Conservation (phyloP, 306 rosid genomes). For the Lathyrus aphaca region DNA sequence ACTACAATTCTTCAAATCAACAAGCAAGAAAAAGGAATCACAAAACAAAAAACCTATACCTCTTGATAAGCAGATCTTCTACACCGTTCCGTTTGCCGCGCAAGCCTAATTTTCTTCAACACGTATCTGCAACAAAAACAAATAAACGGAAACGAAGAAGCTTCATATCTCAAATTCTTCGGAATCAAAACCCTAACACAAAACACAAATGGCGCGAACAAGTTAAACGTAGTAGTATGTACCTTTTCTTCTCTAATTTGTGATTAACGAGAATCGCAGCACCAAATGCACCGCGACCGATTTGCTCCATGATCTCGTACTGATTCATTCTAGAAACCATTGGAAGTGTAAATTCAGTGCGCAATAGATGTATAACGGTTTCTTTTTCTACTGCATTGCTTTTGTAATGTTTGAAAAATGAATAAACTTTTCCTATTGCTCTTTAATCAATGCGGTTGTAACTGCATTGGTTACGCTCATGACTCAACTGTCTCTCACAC, state of each 20-base stretch:
- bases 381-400: slow-evolving; percentile 27
- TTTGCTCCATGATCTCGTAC: slow-evolving; percentile 98
- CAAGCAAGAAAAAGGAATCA: neutral
- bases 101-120: slow-evolving; percentile 97
- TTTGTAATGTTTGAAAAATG: slow-evolving; percentile 1
- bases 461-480: neutral
- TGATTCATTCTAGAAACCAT: slow-evolving; percentile 95
- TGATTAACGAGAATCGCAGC: slow-evolving; percentile 94
- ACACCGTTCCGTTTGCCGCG: slow-evolving; percentile 91
- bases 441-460: slow-evolving; percentile 20
- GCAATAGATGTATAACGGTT: neutral
- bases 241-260: slow-evolving; percentile 85
- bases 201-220: neutral
- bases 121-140: slow-evolving; percentile 71
- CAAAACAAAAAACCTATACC: slow-evolving; percentile 51
- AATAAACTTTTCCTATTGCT: slow-evolving; percentile 3
- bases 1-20: slow-evolving; percentile 18
- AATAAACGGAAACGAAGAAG: slow-evolving; percentile 30
- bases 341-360: neutral
- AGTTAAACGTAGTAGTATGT: neutral
- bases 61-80: slow-evolving; percentile 97
- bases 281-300: slow-evolving; percentile 97
- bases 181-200: neutral
- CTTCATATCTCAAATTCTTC: slow-evolving; percentile 8
- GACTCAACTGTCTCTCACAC: slow-evolving; percentile 24